Base-by-base conservation (phyloP, 345 rosid genomes). In the Camelina neglecta region DNA sequence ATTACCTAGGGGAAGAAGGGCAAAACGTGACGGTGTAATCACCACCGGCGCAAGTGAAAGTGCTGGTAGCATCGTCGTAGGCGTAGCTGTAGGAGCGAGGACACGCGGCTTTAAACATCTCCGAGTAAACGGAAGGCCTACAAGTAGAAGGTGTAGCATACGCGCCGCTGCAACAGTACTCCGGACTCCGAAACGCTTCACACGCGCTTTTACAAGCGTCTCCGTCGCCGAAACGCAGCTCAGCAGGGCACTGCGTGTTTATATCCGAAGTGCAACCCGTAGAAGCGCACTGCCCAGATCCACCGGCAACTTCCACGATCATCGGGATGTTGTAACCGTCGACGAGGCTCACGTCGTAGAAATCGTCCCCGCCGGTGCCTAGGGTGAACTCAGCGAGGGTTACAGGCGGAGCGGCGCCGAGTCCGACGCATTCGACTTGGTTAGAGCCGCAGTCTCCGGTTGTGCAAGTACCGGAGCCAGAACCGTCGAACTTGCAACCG, bases 141-240 rank as follows among this genome's bases (percentile, higher is more conserved):
- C 99, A 95, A 42, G 97, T 88, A 16, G 84, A 80, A 8, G 98
- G 98, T 36, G 97, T 86, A 38, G 84, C 86, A 67, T 84, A 95
- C 88, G 91, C 97, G 82, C 99, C 98, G 31, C 98, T 95, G 31
- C 99, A 95, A 59, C 99, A 95, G 51, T 90, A 95, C 85, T 95
- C 96, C 0, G 97, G 93, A 59, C 92, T 87, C 69, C 96, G 85
- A 65, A 95, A 95, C 4, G 96, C 99, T 69, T 85, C 89, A 57
- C 99, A 92, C 74, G 99, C 99, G 84, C 98, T 92, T 74, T 86
- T 92, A 75, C 98, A 92, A 48, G 93, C 99, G 63, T 79, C 81
- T 0, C 94, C 96, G 1, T 83, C 86, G 2, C 93, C 93, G 1
- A 75, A 86, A 47, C 79, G 80, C 39, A 95, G 82, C 80, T 95